Base-by-base conservation (phyloP, 176 grass and related monocot genomes). In the Lolium perenne region DNA sequence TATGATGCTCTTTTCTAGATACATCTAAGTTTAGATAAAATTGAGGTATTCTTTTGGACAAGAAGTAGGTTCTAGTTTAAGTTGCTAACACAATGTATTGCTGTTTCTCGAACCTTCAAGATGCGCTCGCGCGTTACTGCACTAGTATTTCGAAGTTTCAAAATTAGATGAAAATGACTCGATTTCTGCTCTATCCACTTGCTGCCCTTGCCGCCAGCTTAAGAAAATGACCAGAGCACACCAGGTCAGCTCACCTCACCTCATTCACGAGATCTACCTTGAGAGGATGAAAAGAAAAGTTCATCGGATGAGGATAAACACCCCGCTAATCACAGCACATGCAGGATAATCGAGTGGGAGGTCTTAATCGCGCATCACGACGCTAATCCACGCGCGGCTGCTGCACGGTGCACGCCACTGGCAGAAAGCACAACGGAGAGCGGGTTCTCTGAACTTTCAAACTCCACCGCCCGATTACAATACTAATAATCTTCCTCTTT, bases 351-450 rank as follows among this genome's bases (percentile, higher is more conserved):
- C 15, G 11, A 45, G 22, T 5, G 29, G 43, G 8, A 63, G 18
- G 66, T 84, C 84, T 20, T 75, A 68, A 80, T 91, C 89, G 77
- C 80, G 84, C 84, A 74, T 74, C 72, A 51, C 45, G 74, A 35
- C 32, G 26, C 32, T 87, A 87, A 80, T 21, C 53, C 71, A 26
- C 67, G 67, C 59, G 65, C 10, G 26, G 63, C 26, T 7, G 70
- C 71, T 23, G 69, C 20, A 77, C 4, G 57, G 43, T 11, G 53
- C 88, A 77, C 63, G 79, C 32, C 72, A 78, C 76, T 21, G 23
- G 21, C 55, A 1, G 59, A 49, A 80, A 86, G 32, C 32, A 35
- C 32, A 35, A 35, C 74, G 74, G 25, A n/a, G 72, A 20, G 72
- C 57, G 15, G 57, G 48, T 51, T 76, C 72, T 29, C 25, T 84